A percentile compares a stretch with the other conserved stretches of the same genome.
These are phyloP conservation scores for Tricladium varicosporioides DNA, from an alignment of 2,329 filamentous ascomycete genomes.

Conservation along the genomic window DNA sequence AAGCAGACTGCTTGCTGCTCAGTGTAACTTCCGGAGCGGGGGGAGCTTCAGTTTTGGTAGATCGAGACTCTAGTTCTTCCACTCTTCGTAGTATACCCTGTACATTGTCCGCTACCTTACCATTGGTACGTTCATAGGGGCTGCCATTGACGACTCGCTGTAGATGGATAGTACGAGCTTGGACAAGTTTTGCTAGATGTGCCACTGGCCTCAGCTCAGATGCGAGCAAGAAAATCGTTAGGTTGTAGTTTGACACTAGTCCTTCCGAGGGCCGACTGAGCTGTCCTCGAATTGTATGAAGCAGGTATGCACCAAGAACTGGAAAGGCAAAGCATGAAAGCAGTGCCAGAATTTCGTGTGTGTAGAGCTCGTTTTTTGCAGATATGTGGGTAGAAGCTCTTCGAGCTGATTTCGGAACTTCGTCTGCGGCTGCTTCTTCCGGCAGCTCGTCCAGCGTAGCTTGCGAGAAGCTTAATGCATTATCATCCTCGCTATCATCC, in stretches of 20 bases:
- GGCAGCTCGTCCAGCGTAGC: constrained; percentile 28
- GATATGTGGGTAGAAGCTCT: constrained; percentile 29
- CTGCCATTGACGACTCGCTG: constrained; percentile 67
- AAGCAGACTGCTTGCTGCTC: constrained; percentile 39
- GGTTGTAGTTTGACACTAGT: constrained; percentile 87
- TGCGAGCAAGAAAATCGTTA: constrained; percentile 84
- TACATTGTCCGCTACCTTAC: constrained; percentile 39
- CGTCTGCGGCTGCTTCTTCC: constrained; percentile 22
- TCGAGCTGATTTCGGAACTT: constrained; percentile 19
- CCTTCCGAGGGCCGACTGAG: constrained; percentile 82
- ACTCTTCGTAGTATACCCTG: constrained; percentile 63
- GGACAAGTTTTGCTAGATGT: constrained; percentile 78
- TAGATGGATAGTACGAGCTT: constrained; percentile 75
- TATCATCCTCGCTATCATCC: constrained; percentile 47
- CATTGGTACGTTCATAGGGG: constrained; percentile 40
- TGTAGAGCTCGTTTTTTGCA: constrained; percentile 63
- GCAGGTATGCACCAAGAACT: constrained; percentile 73
- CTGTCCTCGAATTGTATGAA: constrained; percentile 78
- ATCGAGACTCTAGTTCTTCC: constrained; percentile 64
- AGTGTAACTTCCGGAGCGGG: constrained; percentile 34
- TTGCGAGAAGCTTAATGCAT: constrained; percentile 26
- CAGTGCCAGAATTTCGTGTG: constrained; percentile 74
- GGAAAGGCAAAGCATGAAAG: constrained; percentile 78
- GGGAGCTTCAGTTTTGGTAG: constrained; percentile 39
- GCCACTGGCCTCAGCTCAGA: constrained; percentile 82